phyloP scores from a whole-genome alignment of 805 yeast species.

The Candida pini region DNA sequence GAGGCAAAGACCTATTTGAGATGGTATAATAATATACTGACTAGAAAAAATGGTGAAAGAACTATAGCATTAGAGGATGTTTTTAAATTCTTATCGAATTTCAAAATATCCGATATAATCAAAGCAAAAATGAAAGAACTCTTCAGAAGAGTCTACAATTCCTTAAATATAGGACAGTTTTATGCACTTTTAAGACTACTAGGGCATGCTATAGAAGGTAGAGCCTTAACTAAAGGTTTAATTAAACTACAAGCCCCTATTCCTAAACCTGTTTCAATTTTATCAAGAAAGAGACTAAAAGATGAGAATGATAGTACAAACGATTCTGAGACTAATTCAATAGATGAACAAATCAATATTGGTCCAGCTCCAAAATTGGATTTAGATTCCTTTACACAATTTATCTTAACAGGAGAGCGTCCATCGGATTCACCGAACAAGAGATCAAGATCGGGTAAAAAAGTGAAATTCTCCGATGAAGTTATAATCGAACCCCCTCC shows the following conservation, averaged over 20 bases:
- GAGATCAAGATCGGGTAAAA: conserved; percentile 43
- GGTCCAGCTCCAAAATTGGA: conserved; percentile 45
- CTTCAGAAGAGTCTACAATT: conserved; percentile 48
- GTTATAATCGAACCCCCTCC: conserved; percentile 34
- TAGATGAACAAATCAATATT: conserved; percentile 6
- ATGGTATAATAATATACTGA: conserved; percentile 85
- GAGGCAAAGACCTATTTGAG: conserved; percentile 83
- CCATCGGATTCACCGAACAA: conserved; percentile 39
- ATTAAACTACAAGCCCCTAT: conserved; percentile 56
- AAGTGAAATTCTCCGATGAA: conserved; percentile 70
- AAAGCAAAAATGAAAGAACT: conserved; percentile 45
- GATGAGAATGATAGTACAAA: conserved; percentile 33
- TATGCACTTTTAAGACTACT: conserved; percentile 80
- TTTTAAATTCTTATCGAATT: conserved; percentile 72
- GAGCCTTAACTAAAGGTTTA: conserved; percentile 47
- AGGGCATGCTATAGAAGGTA: conserved; percentile 55
- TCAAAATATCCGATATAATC: conserved; percentile 50
- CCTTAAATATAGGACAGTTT: conserved; percentile 83
- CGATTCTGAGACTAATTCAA: conserved; percentile 13
- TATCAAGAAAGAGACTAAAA: conserved; percentile 51
- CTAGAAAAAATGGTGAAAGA: conserved; percentile 56
- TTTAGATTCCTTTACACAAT: conserved; percentile 78
- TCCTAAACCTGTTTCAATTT: conserved; percentile 76
- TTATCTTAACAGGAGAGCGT: conserved; percentile 75
- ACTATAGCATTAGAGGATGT: conserved; percentile 70